Base-by-base conservation (phyloP, 306 rosid genomes). In the Castanea sativa region DNA sequence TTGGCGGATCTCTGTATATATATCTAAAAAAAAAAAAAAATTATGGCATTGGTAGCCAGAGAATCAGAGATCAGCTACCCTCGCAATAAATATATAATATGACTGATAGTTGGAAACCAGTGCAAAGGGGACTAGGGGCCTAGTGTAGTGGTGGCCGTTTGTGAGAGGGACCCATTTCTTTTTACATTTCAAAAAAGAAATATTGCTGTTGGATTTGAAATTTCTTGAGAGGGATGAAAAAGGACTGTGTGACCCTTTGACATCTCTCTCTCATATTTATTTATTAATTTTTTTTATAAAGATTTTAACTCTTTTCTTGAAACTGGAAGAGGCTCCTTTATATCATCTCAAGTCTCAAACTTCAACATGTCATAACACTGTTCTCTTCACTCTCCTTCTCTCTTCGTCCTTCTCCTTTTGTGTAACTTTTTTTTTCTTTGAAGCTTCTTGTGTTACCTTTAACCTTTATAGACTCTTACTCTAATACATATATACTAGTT, bases 221-320 rank as follows among this genome's bases (percentile, higher is more conserved):
- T 87, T 79, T 71, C 61, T 82, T 71, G 83, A 86, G 90, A 61
- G 92, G 92, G 85, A 85, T 84, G 74, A 80, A 80, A 87, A 84
- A 85, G 89, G 84, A 79, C 71, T 76, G 55, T 61, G 21, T 33
- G 60, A 60, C 69, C 21, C 73, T 84, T 87, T 85, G 89, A 88
- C 92, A 7, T 43, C 51, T 55, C 76, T 75, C 56, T 75, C 57
- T 27, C 59, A 65, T 43, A n/a, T 15, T 76, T 33, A 19, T 52
- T 60, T 38, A 55, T 12, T 69, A 41, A 41, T 51, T 63, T 64
- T 45, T 30, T 71, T 75, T 0, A 0, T 23, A 41, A 41, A 8
- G 0, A 45, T 20, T 69, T 60, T 30, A 53, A 75, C 41, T 51
- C 45, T 69, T 79, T 84, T 77, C 89, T 85, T 87, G 87, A 87